Evolutionary conservation across 2,329 filamentous ascomycete species (phyloP).

Genomic region (Elsinoe arachidis): DNA sequence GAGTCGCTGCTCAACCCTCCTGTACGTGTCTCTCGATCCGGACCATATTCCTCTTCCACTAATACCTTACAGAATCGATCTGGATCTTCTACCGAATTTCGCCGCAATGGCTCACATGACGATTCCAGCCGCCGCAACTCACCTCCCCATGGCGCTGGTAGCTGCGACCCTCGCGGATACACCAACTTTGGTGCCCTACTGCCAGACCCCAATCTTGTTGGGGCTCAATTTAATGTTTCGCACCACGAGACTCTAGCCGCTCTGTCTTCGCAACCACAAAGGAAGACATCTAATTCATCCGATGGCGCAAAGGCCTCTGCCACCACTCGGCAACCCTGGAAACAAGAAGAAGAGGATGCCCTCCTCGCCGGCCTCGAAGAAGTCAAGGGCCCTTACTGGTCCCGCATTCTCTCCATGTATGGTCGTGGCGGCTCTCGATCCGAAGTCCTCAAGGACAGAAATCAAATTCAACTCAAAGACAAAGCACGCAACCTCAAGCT

Average conservation of each 20-base stretch:
- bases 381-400: conserved; percentile 89
- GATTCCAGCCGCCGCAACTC: neutral
- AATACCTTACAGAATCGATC: neutral
- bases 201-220: neutral
- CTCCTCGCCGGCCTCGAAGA: conserved; percentile 80
- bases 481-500: conserved; percentile 85
- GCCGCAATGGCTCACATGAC: neutral
- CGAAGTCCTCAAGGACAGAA: conserved; percentile 76
- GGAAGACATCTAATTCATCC: conserved; percentile 46
- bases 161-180: neutral
- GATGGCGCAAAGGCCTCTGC: neutral
- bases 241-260: neutral
- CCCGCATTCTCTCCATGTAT: conserved; percentile 78
- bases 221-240: neutral
- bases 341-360: conserved; percentile 79
- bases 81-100: neutral
- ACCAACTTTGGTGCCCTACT: conserved; percentile 7
- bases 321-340: conserved; percentile 62
- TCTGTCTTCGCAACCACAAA: conserved; percentile 26
- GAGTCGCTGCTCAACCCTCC: conserved; percentile 34
- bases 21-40: conserved; percentile 1
- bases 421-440: conserved; percentile 71
- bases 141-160: neutral
- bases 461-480: conserved; percentile 86
- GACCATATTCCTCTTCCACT: neutral